A percentile compares a stretch with the other conserved stretches of the same genome.
These are phyloP conservation scores for Rhodotorula sp. DNA, from an alignment of 1,284 basidiomycete species.

Conservation along the genomic window DNA sequence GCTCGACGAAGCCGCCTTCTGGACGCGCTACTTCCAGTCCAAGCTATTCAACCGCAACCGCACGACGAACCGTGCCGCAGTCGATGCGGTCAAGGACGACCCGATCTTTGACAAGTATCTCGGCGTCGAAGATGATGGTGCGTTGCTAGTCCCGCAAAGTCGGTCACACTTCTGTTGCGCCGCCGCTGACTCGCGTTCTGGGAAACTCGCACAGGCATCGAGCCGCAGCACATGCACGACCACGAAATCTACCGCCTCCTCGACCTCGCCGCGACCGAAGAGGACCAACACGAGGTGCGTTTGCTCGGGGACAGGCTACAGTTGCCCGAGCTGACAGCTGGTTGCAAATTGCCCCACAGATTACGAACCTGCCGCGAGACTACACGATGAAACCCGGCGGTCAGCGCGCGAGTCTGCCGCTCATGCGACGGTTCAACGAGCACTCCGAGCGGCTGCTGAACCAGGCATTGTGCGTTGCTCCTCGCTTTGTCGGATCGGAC, in stretches of 20 bases:
- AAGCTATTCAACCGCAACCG: slow-evolving; percentile 92
- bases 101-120: slow-evolving; percentile 94
- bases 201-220: slow-evolving; percentile 61
- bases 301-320: neutral
- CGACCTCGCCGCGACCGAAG: slow-evolving; percentile 81
- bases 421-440: slow-evolving; percentile 96
- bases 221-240: slow-evolving; percentile 69
- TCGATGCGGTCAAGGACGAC: slow-evolving; percentile 81
- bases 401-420: slow-evolving; percentile 79
- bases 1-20: slow-evolving; percentile 60
- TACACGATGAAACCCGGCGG: slow-evolving; percentile 94
- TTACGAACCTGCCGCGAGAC: slow-evolving; percentile 76
- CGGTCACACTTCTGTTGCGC: neutral
- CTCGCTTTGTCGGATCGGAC: neutral
- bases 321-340: too few relatives aligned
- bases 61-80: slow-evolving; percentile 71
- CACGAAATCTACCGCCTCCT: slow-evolving; percentile 76
- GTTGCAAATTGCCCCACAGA: slow-evolving; percentile 54
- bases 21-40: slow-evolving; percentile 94
- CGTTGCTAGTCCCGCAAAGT: neutral
- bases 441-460: slow-evolving; percentile 87
- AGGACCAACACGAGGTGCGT: slow-evolving; percentile 83
- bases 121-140: slow-evolving; percentile 90
- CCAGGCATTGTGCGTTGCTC: slow-evolving; percentile 47
- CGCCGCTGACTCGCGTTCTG: neutral